A percentile compares a stretch with the other conserved stretches of the same genome.
Evolutionary conservation across 1,284 basidiomycete genomes (phyloP).

Genomic region (Golubevia sp.): DNA sequence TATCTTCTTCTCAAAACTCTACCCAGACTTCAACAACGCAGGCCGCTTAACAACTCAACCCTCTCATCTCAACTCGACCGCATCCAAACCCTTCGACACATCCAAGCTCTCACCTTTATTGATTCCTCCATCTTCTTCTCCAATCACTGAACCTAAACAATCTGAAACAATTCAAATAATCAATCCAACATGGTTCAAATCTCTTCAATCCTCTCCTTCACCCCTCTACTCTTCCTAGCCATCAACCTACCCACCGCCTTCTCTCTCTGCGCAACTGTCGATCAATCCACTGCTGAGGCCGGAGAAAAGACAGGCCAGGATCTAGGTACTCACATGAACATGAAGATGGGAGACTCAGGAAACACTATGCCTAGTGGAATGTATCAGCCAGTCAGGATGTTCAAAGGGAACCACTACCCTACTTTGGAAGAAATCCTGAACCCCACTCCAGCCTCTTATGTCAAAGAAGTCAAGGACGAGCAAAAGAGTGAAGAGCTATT

Average conservation of each 20-base stretch:
- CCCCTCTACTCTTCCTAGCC: background rate
- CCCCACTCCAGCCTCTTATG: too few relatives aligned
- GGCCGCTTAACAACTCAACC: too few relatives aligned
- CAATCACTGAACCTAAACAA: too few relatives aligned
- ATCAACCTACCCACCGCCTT: background rate
- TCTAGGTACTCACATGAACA: background rate
- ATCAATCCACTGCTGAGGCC: background rate
- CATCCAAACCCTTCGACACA: too few relatives aligned
- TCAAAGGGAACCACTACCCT: background rate
- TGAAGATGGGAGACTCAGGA: background rate
- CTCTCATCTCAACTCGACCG: too few relatives aligned
- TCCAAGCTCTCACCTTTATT: too few relatives aligned
- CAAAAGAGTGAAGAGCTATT: background rate
- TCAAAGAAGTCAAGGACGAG: background rate
- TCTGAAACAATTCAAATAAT: too few relatives aligned
- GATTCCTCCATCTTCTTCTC: too few relatives aligned
- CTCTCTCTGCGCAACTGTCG: background rate
- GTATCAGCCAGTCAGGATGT: background rate
- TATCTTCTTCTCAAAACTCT: too few relatives aligned
- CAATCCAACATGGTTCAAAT: too few relatives aligned
- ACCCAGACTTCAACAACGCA: too few relatives aligned
- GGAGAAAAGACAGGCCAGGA: background rate
- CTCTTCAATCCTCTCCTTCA: background rate
- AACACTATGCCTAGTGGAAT: background rate
- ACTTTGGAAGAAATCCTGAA: background rate